phyloP scores from a whole-genome alignment of 1,284 basidiomycete genomes.

The Naganishia liquefaciens region DNA sequence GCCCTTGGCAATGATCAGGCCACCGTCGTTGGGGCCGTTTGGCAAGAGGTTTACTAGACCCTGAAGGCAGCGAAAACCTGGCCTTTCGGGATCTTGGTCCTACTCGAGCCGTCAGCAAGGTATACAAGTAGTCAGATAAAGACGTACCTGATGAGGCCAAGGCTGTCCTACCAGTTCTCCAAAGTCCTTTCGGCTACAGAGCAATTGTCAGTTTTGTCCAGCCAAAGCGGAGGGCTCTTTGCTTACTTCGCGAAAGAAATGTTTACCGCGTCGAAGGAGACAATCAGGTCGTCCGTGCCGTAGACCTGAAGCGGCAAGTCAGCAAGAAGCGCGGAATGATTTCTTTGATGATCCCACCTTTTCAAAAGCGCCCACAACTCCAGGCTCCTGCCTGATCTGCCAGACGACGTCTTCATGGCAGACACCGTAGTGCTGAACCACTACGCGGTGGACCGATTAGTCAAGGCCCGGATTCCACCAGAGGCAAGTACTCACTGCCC shows the following conservation, averaged over 20 bases:
- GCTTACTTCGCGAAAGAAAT: constrained; percentile 23
- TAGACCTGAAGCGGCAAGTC: constrained; percentile 1
- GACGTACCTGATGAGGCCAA: constrained; percentile 26
- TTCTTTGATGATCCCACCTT: constrained; percentile 29
- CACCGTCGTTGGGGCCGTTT: constrained; percentile 40
- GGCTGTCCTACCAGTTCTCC: background rate
- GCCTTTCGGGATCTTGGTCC: constrained; percentile 27
- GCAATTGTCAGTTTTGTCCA: background rate
- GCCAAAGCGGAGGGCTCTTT: background rate
- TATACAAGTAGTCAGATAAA: too few species aligned
- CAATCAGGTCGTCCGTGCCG: constrained; percentile 25
- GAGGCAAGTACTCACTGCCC: constrained; percentile 25
- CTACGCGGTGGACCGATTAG: background rate
- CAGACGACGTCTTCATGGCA: constrained; percentile 11
- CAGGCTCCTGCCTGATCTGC: constrained; percentile 29
- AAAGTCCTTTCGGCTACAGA: constrained; percentile 12
- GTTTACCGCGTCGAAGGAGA: constrained; percentile 27
- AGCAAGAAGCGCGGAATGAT: background rate
- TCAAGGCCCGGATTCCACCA: constrained; percentile 11
- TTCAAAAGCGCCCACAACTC: constrained; percentile 37
- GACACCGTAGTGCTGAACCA: constrained; percentile 1
- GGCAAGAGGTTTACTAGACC: constrained; percentile 40
- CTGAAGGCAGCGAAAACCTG: constrained; percentile 29
- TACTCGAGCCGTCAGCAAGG: too few species aligned
- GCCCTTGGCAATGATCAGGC: constrained; percentile 36